These are phyloP conservation scores for Grigorovia humatica DNA, from an alignment of 805 yeast species.

Conservation along the genomic window DNA sequence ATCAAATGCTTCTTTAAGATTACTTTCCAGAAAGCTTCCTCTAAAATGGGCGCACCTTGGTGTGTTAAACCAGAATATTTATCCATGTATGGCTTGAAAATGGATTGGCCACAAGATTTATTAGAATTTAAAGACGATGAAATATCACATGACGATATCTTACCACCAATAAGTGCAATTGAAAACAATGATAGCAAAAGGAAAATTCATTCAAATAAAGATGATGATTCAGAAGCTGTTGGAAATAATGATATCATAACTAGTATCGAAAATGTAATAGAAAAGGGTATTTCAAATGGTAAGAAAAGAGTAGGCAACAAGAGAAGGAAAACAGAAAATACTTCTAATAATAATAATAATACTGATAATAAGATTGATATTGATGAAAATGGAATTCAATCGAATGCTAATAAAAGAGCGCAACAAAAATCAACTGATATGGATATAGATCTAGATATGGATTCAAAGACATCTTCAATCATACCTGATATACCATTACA, in stretches of 20 bases:
- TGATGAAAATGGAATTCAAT: not conserved
- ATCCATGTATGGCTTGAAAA: constrained; percentile 25
- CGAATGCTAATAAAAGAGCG: not conserved
- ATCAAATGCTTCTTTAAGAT: constrained; percentile 82
- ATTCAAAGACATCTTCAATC: not conserved
- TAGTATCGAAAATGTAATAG: not conserved
- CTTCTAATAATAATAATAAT: not conserved
- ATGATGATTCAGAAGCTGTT: not conserved
- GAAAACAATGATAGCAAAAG: not conserved
- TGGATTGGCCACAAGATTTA: constrained; percentile 28
- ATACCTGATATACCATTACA: constrained; percentile 3
- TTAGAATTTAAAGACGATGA: constrained; percentile 25
- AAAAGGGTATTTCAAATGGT: not conserved
- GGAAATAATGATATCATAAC: not conserved
- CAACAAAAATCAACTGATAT: not conserved
- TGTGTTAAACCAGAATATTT: constrained; percentile 64
- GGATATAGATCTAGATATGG: not conserved
- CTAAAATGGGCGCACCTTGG: constrained; percentile 93
- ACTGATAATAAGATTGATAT: not conserved
- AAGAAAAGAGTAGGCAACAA: not conserved
- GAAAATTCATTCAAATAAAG: not conserved
- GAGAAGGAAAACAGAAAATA: not conserved
- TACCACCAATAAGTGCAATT: not conserved
- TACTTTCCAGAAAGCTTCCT: constrained; percentile 54
- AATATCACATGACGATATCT: constrained; percentile 3